These are phyloP conservation scores for Phytophthora rubi DNA, from an alignment of 352 stramenopile genomes.

Conservation along the genomic window DNA sequence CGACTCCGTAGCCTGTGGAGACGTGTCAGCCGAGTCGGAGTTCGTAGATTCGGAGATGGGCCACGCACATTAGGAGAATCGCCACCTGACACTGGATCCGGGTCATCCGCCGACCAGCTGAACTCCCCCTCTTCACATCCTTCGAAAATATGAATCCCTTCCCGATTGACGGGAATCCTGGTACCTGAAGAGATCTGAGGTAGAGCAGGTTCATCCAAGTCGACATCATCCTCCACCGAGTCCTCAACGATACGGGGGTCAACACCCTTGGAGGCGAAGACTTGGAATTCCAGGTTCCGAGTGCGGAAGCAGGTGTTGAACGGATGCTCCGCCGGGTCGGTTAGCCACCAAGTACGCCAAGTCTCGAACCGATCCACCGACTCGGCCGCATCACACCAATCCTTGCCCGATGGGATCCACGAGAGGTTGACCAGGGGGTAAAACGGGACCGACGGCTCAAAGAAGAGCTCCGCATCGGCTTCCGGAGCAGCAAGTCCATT, in stretches of 20 bases:
- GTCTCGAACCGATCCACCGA: not conserved
- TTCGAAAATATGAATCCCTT: not conserved
- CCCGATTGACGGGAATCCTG: not conserved
- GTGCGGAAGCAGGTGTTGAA: not conserved
- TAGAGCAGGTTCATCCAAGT: not conserved
- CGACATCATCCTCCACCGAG: not conserved
- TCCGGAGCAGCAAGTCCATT: not conserved
- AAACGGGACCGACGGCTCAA: not conserved
- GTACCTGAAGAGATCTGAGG: not conserved
- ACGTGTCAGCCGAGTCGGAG: not conserved
- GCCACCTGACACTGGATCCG: not conserved
- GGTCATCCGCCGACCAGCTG: not conserved
- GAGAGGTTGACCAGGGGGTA: not conserved
- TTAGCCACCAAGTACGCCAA: not conserved
- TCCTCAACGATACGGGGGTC: not conserved
- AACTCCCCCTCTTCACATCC: not conserved
- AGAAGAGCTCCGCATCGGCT: not conserved
- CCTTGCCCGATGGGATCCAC: not conserved
- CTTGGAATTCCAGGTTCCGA: not conserved
- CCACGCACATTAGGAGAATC: not conserved
- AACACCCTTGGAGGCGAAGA: not conserved
- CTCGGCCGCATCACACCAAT: not conserved
- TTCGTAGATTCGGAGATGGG: not conserved
- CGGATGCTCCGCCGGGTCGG: not conserved
- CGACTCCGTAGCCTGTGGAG: no score